Evolutionary conservation across 23 red algal genomes (phyloP), one percentile per base, ranked within the genome.

Genomic region (Gracilariopsis chorda): DNA sequence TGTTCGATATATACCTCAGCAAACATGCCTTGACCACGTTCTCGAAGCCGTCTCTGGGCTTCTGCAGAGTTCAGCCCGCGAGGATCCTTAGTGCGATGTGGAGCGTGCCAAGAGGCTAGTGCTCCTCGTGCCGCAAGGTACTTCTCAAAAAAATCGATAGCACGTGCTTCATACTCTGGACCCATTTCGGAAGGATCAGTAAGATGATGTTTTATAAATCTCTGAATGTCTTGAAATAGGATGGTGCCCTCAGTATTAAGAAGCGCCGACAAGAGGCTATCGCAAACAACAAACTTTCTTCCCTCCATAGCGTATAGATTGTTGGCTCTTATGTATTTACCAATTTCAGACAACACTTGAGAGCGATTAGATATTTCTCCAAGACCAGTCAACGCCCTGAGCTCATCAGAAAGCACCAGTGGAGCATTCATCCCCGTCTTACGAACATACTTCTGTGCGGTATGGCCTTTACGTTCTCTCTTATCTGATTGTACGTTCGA

Each of bases 351-450:
- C 17, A 87, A 29, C 23, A 87, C 2, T 44, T 51, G 34, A 17
- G 45, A 20, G 19, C 82, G 82, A 14, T 52, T 72, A 40, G 24
- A 48, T 17, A 87, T 74, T 17, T 87, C 82, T 45, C 13, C 20
- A 5, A 2, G 34, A 25, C 82, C 82, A 32, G 49, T 56, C 19
- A 70, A 73, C 2, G 25, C 12, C 45, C 59, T n/a, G 29, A 87
- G 27, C 29, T 67, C 58, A 2, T 87, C 39, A 4, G 82, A 73
- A 14, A 87, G 19, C 4, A 87, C 63, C 1, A 87, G 42, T 70
- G 82, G 62, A 3, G 63, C 39, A 25, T 87, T 87, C 27, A 87
- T 28, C 17, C 82, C 82, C 21, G 82, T 72, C 39, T 62, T 67
- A 0, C 82, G 56, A 53, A 87, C 23, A 16, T 73, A 73, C 14